These are phyloP conservation scores for Arthrobotrys conoides DNA, from an alignment of 2,329 filamentous ascomycete species.

Conservation along the genomic window DNA sequence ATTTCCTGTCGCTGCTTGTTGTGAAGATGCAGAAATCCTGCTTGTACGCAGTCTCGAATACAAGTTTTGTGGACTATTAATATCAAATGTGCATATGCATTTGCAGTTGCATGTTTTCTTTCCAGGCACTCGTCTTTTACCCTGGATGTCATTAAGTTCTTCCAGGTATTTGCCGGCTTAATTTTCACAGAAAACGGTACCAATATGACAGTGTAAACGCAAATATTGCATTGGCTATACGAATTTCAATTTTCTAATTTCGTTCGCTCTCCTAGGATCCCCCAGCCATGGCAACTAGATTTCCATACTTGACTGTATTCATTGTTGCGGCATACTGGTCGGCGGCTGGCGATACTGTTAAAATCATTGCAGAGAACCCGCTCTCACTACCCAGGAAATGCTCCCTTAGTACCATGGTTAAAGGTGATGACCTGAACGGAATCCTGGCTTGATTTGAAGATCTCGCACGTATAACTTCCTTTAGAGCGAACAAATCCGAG, in stretches of 20 bases:
- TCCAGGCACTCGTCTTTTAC: conserved; percentile 6
- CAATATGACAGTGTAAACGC: not conserved
- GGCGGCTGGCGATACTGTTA: conserved; percentile 67
- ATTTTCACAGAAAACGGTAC: not conserved
- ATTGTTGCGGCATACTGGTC: conserved; percentile 67
- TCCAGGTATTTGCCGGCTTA: no score
- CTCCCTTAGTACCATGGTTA: conserved; percentile 69
- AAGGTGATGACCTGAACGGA: conserved; percentile 68
- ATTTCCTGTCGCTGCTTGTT: not conserved
- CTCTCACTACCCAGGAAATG: conserved; percentile 65
- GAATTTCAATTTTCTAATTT: not conserved
- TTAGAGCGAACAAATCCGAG: conserved; percentile 68
- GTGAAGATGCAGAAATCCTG: conserved; percentile 19
- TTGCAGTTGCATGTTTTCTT: conserved; percentile 17
- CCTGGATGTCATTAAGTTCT: not conserved
- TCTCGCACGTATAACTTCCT: conserved; percentile 69
- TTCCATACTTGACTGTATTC: conserved; percentile 69
- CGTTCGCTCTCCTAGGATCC: conserved; percentile 41
- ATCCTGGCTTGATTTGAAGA: conserved; percentile 66
- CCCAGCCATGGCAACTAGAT: conserved; percentile 66
- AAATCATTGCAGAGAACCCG: conserved; percentile 66
- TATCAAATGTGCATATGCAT: conserved; percentile 16
- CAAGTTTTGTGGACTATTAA: conserved; percentile 17
- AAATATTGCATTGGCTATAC: not conserved
- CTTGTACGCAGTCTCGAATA: not conserved